Evolutionary conservation across 768 basidiomycete genomes (phyloP), one percentile per base, ranked within the genome.

Genomic region (Mycena vulgaris): DNA sequence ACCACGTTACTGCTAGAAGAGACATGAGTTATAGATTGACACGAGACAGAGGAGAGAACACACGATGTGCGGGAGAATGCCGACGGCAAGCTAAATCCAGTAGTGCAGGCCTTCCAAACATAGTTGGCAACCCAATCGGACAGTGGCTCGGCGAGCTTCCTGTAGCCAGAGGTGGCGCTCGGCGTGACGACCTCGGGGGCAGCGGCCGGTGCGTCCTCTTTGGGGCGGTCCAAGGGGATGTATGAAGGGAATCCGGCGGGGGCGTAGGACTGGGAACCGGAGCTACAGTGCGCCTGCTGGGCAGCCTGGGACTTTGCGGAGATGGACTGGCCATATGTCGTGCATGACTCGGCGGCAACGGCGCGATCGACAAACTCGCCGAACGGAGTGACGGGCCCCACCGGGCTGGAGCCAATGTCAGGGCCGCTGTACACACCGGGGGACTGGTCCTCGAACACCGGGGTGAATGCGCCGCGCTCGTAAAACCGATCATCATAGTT

Each of bases 81-180:
- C 11, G 85, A 74, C 5, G 91, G 89, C 59, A 94, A 81, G 73
- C 87, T 86, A 65, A 90, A 84, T 51, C 89, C 90, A n/a, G 90
- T 92, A 19, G 91, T 92, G 77, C 93, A 94, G 51, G 90, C 89
- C 78, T 92, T 93, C 94, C 94, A 95, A 19, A 94, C 89, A 76
- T 92, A 95, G 59, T 85, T 86, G 48, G 92, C 91, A 27, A 94
- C 81, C 94, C 94, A 95, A 66, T 92, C 91, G 5, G 94, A 88
- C 69, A 95, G 83, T 21, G 93, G 93, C 60, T 93, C 92, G 0
- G 92, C 89, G 13, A 95, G 84, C 75, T 89, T 92, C 83, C 87
- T 91, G 83, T 94, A 94, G 11, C 85, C 82, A 27, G 82, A 74
- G 14, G 87, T 87, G 42, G 91, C 86, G 72, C 84, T 85, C 16